These are phyloP conservation scores for Talaromyces sp. DNA, from an alignment of 2,329 filamentous ascomycete species.

Conservation along the genomic window DNA sequence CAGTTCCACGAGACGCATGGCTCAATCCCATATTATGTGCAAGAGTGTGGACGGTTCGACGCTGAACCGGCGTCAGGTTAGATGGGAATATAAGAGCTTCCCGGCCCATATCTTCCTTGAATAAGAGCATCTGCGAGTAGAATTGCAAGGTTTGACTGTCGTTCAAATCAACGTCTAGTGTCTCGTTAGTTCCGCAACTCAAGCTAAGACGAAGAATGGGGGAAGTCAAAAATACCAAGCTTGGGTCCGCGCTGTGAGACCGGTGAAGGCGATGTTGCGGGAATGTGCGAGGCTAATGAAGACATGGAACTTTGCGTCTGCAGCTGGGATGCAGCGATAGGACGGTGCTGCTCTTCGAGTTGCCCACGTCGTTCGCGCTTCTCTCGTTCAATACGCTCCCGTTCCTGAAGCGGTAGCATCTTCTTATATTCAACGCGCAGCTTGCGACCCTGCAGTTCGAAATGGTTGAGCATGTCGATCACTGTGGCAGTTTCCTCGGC, in stretches of 20 bases:
- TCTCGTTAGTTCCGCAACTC: slow-evolving; percentile 10
- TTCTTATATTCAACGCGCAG: slow-evolving; percentile 98
- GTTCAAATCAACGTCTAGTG: slow-evolving; percentile 78
- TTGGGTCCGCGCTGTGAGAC: slow-evolving; percentile 54
- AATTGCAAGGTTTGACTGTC: slow-evolving; percentile 81
- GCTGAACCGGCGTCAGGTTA: slow-evolving; percentile 74
- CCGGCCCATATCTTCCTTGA: slow-evolving; percentile 72
- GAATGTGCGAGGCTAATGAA: slow-evolving; percentile 64
- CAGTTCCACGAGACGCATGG: slow-evolving; percentile 83
- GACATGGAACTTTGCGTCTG: slow-evolving; percentile 85
- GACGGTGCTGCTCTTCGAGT: slow-evolving; percentile 93
- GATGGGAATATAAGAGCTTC: slow-evolving; percentile 82
- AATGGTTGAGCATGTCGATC: slow-evolving; percentile 90
- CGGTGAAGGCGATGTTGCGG: slow-evolving; percentile 63
- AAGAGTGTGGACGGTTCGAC: slow-evolving; percentile 86
- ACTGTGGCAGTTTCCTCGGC: slow-evolving; percentile 89
- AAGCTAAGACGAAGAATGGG: neutral
- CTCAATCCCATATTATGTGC: slow-evolving; percentile 92
- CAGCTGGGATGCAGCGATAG: slow-evolving; percentile 59
- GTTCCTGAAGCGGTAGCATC: slow-evolving; percentile 92
- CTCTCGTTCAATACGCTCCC: slow-evolving; percentile 92
- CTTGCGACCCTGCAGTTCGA: slow-evolving; percentile 92
- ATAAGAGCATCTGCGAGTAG: slow-evolving; percentile 85
- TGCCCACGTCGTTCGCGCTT: slow-evolving; percentile 95
- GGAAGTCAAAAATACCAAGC: slow-evolving; percentile 29